Evolutionary conservation across 129 eudicot species (phyloP), one percentile per base, ranked within the genome.

Genomic region (Artemisia argyi): DNA sequence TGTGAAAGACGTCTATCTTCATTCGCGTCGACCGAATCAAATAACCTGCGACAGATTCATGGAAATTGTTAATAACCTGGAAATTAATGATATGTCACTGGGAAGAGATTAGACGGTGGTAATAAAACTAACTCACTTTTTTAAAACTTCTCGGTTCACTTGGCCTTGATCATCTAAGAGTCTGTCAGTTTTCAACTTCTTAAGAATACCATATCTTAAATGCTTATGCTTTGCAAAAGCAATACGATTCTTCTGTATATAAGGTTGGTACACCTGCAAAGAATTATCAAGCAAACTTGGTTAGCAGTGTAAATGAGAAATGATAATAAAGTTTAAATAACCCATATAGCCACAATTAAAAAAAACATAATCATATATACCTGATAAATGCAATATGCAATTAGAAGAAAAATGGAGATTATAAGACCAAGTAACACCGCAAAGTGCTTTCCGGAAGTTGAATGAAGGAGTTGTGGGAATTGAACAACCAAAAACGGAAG

Each of bases 321-420:
- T 64, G 15, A 39, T 39, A 39, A 39, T 16, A 32, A 16, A 64
- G 1, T 28, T n/a, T 12, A 26, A 61, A 61, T 30, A 61, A 11
- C 66, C 8, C 3, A 16, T 11, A 60, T 0, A 26, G 30, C 7
- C 44, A 20, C 39, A 20, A 26, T 60, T 24, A 60, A 12, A 59
- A 59, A 60, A 3, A 50, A 12, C 49, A 18, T 35, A 10, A 1
- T 11, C 14, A 28, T 17, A 28, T 17, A 65, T 85, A 91, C 97
- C 97, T 92, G 97, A 78, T 89, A 92, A 70, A 92, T 60, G 87
- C 94, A 92, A 81, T 89, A 92, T 9, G 91, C 83, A 54, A 89
- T 65, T 20, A 92, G 79, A 61, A 92, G 85, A 67, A 81, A 64
- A 32, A 77, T 65, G 52, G 97, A 82, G 39, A 83, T 28, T 68